Base-by-base conservation (phyloP, 1,284 basidiomycete genomes). In the Ustilago sp. region DNA sequence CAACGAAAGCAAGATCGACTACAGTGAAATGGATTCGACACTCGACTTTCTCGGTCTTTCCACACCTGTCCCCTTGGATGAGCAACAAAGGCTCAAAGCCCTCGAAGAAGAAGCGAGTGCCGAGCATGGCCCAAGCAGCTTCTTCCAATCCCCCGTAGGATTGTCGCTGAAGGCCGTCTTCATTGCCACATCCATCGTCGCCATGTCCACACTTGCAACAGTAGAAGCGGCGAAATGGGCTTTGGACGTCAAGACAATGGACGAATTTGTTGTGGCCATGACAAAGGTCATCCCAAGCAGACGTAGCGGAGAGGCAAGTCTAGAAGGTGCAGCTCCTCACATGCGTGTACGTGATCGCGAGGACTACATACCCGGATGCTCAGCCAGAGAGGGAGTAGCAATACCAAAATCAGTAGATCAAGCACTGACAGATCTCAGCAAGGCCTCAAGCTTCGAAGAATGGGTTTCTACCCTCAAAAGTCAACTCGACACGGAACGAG, bases 251-350 rank as follows among this genome's bases (percentile, higher is more conserved):
- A 59, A 68, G 28, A 70, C 60, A 28, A 70, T 77, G 75, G 75
- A 77, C 67, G 75, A 77, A 8, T 74, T 77, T 36, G 75, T 77
- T 0, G 54, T 77, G 9, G 65, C 65, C 13, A 77, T 77, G 75
- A 65, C 70, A 6, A 61, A 57, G 43, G 59, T 77, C 54, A 53
- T 77, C 5, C 75, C 75, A 0, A 63, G 66, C 43, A 36, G 70
- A 17, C 23, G 28, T 11, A 55, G 36, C 13, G 70, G 65, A 13
- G 63, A 69, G 8, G 56, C 31, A 12, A 41, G 51, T 3, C 38
- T 74, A 54, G 13, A 54, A 8, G 61, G 66, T 28, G 63, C 60
- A 32, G 70, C 75, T 3, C 75, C 74, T 5, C 69, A 72, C 19
- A 68, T 77, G 69, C 64, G 64, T 1, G 70, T 73, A 2, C 19